phyloP scores from a whole-genome alignment of 805 yeast species.

The Clavispora fructus region DNA sequence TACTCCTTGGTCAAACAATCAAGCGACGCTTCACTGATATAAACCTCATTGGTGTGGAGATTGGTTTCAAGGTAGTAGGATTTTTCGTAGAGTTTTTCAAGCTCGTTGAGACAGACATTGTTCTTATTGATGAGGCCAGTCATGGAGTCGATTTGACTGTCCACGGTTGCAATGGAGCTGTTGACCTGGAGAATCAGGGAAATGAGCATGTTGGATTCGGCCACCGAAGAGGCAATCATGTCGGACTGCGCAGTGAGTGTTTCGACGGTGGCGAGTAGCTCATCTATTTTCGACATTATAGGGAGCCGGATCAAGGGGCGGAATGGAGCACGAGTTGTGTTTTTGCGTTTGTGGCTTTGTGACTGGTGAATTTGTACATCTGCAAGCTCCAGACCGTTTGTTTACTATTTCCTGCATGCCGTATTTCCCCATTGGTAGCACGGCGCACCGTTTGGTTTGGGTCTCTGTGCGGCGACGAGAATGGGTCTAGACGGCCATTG shows the following conservation, averaged over 20 bases:
- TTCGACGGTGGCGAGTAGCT: slow-evolving; percentile 27
- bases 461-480: neutral
- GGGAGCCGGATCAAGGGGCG: neutral
- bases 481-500: neutral
- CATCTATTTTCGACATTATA: slow-evolving; percentile 21
- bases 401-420: neutral
- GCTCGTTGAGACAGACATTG: slow-evolving; percentile 17
- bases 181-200: slow-evolving; percentile 16
- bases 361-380: neutral
- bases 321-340: too few relatives aligned
- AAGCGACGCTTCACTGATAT: slow-evolving; percentile 28
- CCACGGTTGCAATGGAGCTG: slow-evolving; percentile 20
- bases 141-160: slow-evolving; percentile 25
- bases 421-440: neutral
- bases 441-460: neutral
- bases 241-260: slow-evolving; percentile 25
- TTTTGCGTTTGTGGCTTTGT: neutral
- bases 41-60: slow-evolving; percentile 24
- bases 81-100: slow-evolving; percentile 28
- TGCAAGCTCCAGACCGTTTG: neutral
- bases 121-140: slow-evolving; percentile 20
- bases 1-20: slow-evolving; percentile 27
- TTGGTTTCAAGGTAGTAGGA: slow-evolving; percentile 30
- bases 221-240: slow-evolving; percentile 16
- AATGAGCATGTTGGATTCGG: slow-evolving; percentile 21